Evolutionary conservation across 1,139 yeast genomes (phyloP), one percentile per base, ranked within the genome.

Genomic region (Lodderomyces theae): DNA sequence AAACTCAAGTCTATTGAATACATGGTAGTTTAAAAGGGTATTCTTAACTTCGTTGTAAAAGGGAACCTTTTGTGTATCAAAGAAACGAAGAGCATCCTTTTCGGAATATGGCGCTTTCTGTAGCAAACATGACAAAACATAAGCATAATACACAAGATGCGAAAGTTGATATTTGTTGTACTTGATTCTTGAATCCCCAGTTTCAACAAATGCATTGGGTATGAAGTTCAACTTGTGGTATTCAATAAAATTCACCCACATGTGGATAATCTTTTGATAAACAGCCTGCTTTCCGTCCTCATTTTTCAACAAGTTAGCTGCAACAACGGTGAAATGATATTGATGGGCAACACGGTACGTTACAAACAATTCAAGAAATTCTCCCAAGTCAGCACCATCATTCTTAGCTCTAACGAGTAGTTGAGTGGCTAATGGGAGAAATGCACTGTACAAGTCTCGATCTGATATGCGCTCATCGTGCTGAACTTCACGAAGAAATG

Each of bases 401-500:
- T 21, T 49, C 45, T 5, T 46, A 46, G 9, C 61, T 51, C 34
- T 57, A 56, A 11, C 42, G 45, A 40, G 68, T 11, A 71, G 44
- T 8, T 47, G 47, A 10, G 53, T 50, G 15, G 57, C 52, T 9
- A 63, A 47, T 8, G 62, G 63, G 42, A 57, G 62, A 53, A 69
- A 69, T 7, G 47, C 42, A 9, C 49, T 49, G 42, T 50, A 60
- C 34, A 69, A 48, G n/a, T 51, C 46, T 9, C 46, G 51, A 12
- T 58, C 60, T 6, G 52, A 45, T 41, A 72, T 66, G 13, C 46
- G 49, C 50, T 71, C 77, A 1, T 58, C 52, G 4, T 41, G 49
- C 49, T 69, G 70, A 42, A 70, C 57, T 36, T 69, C 70, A 39
- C 72, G 55, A 44, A 72, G 55, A 49, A 68, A 72, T 24, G 63